Evolutionary conservation across 768 basidiomycete genomes (phyloP), one percentile per base, ranked within the genome.

Genomic region (Saitozyma sp.): DNA sequence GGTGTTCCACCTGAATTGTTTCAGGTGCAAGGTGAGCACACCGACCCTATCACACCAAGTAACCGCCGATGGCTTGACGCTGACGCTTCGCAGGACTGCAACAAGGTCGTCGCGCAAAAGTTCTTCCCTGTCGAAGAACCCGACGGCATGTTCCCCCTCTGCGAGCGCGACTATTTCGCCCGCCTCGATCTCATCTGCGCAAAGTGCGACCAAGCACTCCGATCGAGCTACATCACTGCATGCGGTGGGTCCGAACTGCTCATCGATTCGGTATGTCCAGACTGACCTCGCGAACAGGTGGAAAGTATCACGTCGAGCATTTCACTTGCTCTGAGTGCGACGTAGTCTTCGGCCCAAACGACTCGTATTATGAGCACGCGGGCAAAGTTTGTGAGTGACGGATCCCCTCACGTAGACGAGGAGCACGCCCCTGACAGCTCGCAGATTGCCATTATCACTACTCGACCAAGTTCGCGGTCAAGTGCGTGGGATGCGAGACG

Each of bases 301-400:
- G 93, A 84, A 99, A 99, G 81, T 99, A 88, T 81, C 95, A 99
- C 79, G 94, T 98, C 69, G 96, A 99, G 82, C 96, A 98, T 79
- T 99, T 99, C 79, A 96, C 94, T 53, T 99, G 96, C 82, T 95
- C 93, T 6, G 87, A 94, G 61, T 98, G 96, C 81, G 85, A 95
- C 53, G 94, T 90, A 13, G 85, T 97, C 46, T 98, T 99, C 75
- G 96, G 96, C 7, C 93, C 95, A 5, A 91, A 95, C 76, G 96
- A 98, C 81, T 96, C 93, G 56, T 99, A 99, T 82, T 99, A 99
- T 78, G 96, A 99, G 79, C 96, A 98, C 76, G 90, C 91, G 67
- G 90, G 89, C n/a, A 88, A 93, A 75, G 96, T 98, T 29, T 99
- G 79, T 80, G 62, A 74, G 79, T 80, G 10, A 14, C 29, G 8